Conservation (phyloP, 257 asterid species). For the Euphrasia confusa region DNA sequence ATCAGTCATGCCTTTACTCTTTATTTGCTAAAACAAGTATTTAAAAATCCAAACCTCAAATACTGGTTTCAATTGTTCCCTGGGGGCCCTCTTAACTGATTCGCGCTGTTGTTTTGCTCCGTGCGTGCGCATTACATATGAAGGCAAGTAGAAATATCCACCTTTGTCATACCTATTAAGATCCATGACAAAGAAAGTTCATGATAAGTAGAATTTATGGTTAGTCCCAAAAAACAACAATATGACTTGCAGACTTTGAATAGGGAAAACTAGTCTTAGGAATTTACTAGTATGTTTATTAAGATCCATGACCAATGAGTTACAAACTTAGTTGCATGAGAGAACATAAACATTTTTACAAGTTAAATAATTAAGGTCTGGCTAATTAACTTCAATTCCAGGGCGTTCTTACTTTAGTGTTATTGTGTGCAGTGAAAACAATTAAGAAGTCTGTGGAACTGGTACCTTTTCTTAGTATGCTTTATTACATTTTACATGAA, state of each 20-base stretch:
- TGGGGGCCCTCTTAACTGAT: slow-evolving; percentile 61
- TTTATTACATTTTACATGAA: slow-evolving; percentile 11
- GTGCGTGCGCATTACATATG: slow-evolving; percentile 94
- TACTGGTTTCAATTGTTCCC: slow-evolving; percentile 57
- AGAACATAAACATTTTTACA: not conserved
- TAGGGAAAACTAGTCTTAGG: slow-evolving; percentile 2
- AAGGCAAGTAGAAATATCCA: slow-evolving; percentile 77
- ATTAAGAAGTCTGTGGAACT: not conserved
- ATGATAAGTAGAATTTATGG: slow-evolving; percentile 16
- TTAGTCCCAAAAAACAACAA: slow-evolving; percentile 13
- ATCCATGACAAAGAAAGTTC: slow-evolving; percentile 12
- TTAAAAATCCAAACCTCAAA: slow-evolving; percentile 64
- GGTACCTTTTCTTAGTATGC: not conserved
- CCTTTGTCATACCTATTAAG: slow-evolving; percentile 83
- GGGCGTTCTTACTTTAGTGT: slow-evolving; percentile 17
- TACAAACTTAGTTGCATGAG: slow-evolving; percentile 7
- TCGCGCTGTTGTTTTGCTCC: slow-evolving; percentile 94
- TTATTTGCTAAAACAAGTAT: slow-evolving; percentile 16
- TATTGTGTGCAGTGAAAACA: slow-evolving; percentile 2
- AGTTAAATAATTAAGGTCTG: not conserved
- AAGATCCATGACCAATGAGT: not conserved
- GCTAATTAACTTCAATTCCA: slow-evolving; percentile 13
- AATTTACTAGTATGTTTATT: not conserved
- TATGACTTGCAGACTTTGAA: slow-evolving; percentile 13
- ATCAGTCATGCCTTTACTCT: slow-evolving; percentile 10